Base-by-base conservation (phyloP, 139 green algal genomes). In the Tetradesmus obliquus region DNA sequence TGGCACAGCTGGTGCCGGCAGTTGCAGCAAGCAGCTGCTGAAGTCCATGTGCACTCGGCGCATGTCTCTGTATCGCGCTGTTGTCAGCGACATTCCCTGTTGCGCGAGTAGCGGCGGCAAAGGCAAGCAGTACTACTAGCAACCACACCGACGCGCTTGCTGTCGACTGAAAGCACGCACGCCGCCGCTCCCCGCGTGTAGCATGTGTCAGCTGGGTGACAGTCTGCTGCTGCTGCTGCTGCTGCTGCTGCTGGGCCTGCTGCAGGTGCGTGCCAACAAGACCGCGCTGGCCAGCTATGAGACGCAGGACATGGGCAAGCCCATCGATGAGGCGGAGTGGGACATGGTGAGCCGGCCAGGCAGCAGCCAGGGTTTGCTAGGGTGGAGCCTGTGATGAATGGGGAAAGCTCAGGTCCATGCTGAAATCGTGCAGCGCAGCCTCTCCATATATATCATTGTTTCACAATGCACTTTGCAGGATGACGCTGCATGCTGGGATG, bases 271-370 rank as follows among this genome's bases (percentile, higher is more conserved):
- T 20, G 94, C 97, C 7, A 45, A 92, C 13, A 98, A 98, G 94
- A 5, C 60, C 0, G 12, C 84, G 17, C 94, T 99, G 32, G 97
- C 97, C 0, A 84, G 91, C 10, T 88, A 95, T 15, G 97, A 99
- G 92, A 97, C 96, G 3, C 90, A 96, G 55, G 96, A 99, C 94
- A 96, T 90, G 66, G 97, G 97, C 55, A 99, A 99, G 94, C 97
- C 97, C 0, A 95, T 99, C 8, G 95, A 97, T 2, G 97, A 99
- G 95, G 93, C 96, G 9, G 95, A 97, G 87, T 98, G 96, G 97
- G 97, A 99, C 93, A 96, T 99, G 92, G 96, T 97, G 81, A 91
- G 94, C 5, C 1, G 4, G 9, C 0, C 55, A n/a, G 54, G 13
- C 82, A 22, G 13, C 66, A 13, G 66, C 66, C 13, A 13, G 66